Evolutionary conservation across 1,284 basidiomycete species (phyloP), one percentile per base, ranked within the genome.

Genomic region (Cutaneotrichosporon dermatis): DNA sequence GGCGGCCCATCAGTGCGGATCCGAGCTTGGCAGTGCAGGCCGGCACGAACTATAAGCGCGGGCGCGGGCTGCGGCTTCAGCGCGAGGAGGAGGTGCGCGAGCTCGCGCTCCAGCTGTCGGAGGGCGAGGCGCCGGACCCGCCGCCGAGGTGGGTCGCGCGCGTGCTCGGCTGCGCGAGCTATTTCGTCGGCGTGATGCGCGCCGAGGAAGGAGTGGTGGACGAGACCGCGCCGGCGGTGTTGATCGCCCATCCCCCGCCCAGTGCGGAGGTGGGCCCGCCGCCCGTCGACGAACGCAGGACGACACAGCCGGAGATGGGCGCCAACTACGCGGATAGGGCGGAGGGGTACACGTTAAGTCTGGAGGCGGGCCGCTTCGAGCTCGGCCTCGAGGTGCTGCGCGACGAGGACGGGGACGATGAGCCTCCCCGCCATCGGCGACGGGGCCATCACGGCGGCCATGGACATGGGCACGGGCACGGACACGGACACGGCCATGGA

Each of bases 331-430:
- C 64, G 1, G 69, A 75, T 35, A 54, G 75, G 46, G 72, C 69
- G 1, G 75, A 76, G 51, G 75, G 75, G 8, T 73, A 74, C 54
- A 58, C 69, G 1, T 60, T 76, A 34, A 64, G 66, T 10, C 68
- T 74, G 40, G 73, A 75, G 65, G 75, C 75, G 4, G 72, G 69
- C 35, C 61, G 75, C 6, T 76, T 72, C 52, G 75, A 75, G 61
- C 60, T 76, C 34, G 61, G 59, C 3, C 57, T 76, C 46, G 73
- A 73, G 51, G 70, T 76, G 1, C 55, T 76, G 53, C 60, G 75
- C 34, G 74, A 76, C 62, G 71, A 75, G 40, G 75, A 76, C 37
- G 71, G 69, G 16, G 70, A 71, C 52, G 63, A 67, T 13, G 54
- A 50, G 37, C 60, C 58, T 39, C 43, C 52, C 35, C 40, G n/a